Conservation (phyloP, 2,329 filamentous ascomycete species). For the Cladosporium sp. region DNA sequence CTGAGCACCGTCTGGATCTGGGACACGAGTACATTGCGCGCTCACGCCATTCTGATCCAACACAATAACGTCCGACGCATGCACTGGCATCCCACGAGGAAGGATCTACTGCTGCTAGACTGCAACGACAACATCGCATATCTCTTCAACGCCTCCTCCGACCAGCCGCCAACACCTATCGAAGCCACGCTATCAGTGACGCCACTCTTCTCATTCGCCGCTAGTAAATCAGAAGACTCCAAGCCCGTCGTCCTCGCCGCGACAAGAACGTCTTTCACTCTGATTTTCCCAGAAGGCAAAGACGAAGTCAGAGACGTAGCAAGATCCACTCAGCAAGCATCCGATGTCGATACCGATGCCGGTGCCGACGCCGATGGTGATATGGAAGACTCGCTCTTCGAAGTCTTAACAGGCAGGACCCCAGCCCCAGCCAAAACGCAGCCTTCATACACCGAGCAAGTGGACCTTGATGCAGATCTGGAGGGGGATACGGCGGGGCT, state of each 20-base stretch:
- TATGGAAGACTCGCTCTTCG: conserved; percentile 45
- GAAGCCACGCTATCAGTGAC: conserved; percentile 14
- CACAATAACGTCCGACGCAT: conserved; percentile 41
- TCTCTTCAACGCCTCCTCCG: conserved; percentile 31
- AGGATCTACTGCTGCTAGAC: conserved; percentile 39
- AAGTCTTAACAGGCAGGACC: conserved; percentile 45
- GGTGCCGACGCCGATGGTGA: conserved; percentile 23
- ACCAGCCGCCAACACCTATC: conserved; percentile 20
- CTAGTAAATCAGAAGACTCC: neutral
- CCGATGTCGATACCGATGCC: conserved; percentile 20
- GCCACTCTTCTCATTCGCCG: conserved; percentile 20
- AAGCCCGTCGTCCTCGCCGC: conserved; percentile 35
- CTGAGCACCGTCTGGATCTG: conserved; percentile 46
- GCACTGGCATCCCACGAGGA: conserved; percentile 39
- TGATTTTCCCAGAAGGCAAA: conserved; percentile 40
- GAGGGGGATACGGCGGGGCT: conserved; percentile 30
- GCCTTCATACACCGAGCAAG: conserved; percentile 28
- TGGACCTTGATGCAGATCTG: conserved; percentile 28
- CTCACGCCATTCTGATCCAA: conserved; percentile 41
- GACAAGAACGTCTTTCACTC: conserved; percentile 34
- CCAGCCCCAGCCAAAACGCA: conserved; percentile 33
- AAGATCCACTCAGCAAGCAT: conserved; percentile 23
- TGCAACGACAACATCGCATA: conserved; percentile 38
- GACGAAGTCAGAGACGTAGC: conserved; percentile 21
- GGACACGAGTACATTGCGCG: conserved; percentile 37